Percentiles rank a stretch among this genome's conserved stretches.
These are phyloP conservation scores for Gremmenia infestans DNA, from an alignment of 2,329 filamentous ascomycete species.

Conservation along the genomic window DNA sequence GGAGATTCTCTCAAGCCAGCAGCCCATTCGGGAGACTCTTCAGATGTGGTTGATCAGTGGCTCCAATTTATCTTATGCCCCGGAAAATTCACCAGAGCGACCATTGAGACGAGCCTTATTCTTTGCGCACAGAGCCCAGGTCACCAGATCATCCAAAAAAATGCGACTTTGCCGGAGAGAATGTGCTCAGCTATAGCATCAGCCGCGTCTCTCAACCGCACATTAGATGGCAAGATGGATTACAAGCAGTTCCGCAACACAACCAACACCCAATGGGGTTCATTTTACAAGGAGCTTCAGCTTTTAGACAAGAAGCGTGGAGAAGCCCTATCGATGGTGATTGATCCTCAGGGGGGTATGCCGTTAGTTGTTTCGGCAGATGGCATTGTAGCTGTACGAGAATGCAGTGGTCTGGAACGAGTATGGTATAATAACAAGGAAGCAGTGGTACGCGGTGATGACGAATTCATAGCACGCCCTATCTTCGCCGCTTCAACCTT, in stretches of 20 bases:
- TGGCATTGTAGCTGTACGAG: conserved; percentile 70
- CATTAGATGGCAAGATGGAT: conserved; percentile 61
- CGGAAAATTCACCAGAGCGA: conserved; percentile 72
- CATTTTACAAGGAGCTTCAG: conserved; percentile 79
- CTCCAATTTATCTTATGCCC: conserved; percentile 77
- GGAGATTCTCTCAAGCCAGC: conserved; percentile 46
- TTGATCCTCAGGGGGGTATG: conserved; percentile 65
- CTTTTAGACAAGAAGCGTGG: conserved; percentile 83
- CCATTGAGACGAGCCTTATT: conserved; percentile 75
- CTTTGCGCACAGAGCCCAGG: conserved; percentile 67
- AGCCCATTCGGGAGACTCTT: conserved; percentile 58
- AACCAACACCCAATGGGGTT: conserved; percentile 79
- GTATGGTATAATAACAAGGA: conserved; percentile 73
- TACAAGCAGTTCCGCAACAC: conserved; percentile 70
- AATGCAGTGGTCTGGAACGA: conserved; percentile 73
- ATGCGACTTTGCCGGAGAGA: conserved; percentile 64
- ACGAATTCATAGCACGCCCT: conserved; percentile 54
- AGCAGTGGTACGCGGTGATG: conserved; percentile 42
- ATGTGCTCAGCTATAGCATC: conserved; percentile 68
- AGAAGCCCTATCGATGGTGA: conserved; percentile 72
- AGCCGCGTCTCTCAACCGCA: conserved; percentile 60
- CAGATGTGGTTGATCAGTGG: conserved; percentile 79
- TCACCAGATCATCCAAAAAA: conserved; percentile 39
- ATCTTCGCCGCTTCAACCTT: conserved; percentile 67
- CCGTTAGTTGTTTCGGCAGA: conserved; percentile 85